Conservation (phyloP, 2,329 filamentous ascomycete genomes). For the Rosellinia necatrix region DNA sequence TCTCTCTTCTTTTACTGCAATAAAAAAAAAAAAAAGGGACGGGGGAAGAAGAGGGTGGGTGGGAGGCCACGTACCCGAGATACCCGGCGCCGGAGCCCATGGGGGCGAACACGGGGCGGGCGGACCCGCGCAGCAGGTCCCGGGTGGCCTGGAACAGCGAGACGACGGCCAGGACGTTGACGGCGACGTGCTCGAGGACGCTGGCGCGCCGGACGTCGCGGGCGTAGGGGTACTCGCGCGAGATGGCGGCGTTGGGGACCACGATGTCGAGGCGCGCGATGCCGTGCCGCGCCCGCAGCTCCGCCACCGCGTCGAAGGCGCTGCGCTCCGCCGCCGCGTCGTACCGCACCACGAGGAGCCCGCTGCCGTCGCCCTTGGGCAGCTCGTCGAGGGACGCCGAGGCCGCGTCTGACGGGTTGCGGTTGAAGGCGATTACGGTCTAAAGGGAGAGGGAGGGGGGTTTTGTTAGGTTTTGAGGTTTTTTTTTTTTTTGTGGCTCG, state of each 20-base stretch:
- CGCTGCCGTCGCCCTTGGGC: slow-evolving; percentile 41
- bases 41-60: not conserved
- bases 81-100: slow-evolving; percentile 43
- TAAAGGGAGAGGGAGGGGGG: too few relatives aligned
- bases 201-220: slow-evolving; percentile 43
- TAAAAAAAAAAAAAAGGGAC: too few relatives aligned
- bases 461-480: not conserved
- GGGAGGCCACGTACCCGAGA: slow-evolving; percentile 2
- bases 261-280: slow-evolving; percentile 54
- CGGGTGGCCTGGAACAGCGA: slow-evolving; percentile 51
- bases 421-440: slow-evolving; percentile 49
- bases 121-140: slow-evolving; percentile 43
- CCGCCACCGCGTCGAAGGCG: slow-evolving; percentile 40
- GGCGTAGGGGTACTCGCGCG: slow-evolving; percentile 39
- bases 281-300: slow-evolving; percentile 38
- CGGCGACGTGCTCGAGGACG: slow-evolving; percentile 44
- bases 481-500: not conserved
- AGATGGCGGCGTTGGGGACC: slow-evolving; percentile 57
- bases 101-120: slow-evolving; percentile 44
- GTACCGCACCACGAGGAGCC: slow-evolving; percentile 49
- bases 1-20: too few relatives aligned
- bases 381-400: slow-evolving; percentile 43
- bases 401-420: slow-evolving; percentile 37
- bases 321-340: slow-evolving; percentile 45
- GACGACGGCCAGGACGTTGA: slow-evolving; percentile 50